Conservation (phyloP, 1,284 basidiomycete species). For the Pyrrhoderma noxium region DNA sequence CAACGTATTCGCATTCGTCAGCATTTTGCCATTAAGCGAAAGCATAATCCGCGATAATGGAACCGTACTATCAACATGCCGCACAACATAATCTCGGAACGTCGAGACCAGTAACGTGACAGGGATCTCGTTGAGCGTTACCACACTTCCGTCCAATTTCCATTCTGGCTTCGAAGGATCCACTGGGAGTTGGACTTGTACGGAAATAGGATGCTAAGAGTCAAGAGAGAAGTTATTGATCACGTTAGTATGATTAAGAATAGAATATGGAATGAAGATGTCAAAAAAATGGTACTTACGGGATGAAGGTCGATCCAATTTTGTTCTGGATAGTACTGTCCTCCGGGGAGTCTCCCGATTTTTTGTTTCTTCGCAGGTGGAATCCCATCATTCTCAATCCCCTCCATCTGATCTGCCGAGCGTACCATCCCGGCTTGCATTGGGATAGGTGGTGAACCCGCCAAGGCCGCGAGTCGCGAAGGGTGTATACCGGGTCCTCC, state of each 20-base stretch:
- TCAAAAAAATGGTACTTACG: conserved; percentile 31
- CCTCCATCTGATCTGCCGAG: conserved; percentile 75
- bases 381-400: conserved; percentile 43
- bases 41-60: conserved; percentile 74
- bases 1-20: conserved; percentile 79
- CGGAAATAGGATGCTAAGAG: conserved; percentile 68
- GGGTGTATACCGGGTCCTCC: conserved; percentile 38
- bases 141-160: conserved; percentile 78
- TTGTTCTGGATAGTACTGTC: conserved; percentile 71
- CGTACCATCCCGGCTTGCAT: conserved; percentile 62
- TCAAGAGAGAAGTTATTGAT: conserved; percentile 2
- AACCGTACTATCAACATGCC: conserved; percentile 66
- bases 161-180: conserved; percentile 82
- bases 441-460: conserved; percentile 21
- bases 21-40: conserved; percentile 72
- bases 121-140: conserved; percentile 74
- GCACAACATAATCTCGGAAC: conserved; percentile 78
- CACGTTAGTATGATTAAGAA: too few relatives aligned
- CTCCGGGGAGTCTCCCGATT: conserved; percentile 74
- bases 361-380: conserved; percentile 79
- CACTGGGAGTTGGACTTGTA: conserved; percentile 75
- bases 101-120: conserved; percentile 79
- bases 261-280: conserved; percentile 2
- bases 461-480: conserved; percentile 36
- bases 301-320: conserved; percentile 89